Evolutionary conservation across 768 basidiomycete species (phyloP), one percentile per base, ranked within the genome.

Genomic region (Boletus vinaceobasis): DNA sequence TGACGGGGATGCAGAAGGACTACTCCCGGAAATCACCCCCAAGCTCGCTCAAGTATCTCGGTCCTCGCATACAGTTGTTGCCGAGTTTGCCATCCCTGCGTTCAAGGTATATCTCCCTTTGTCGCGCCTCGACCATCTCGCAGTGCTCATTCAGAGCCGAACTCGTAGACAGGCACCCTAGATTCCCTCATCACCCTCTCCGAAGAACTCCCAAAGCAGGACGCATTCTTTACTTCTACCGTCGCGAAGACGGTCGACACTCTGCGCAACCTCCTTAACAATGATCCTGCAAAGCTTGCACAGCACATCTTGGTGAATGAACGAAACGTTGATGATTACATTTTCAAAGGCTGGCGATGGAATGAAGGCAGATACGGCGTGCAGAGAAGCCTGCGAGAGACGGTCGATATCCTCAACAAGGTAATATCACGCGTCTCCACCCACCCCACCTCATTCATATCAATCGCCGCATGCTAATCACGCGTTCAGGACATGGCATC

Each of bases 241-340:
- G 88, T 96, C 57, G 92, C 93, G 44, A 98, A 96, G 77, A 86
- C 86, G 8, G 93, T 98, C 47, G 97, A 98, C 66, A 94, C 93
- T 0, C 79, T 98, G 51, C 87, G 94, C 46, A 91, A 88, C 60
- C 79, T 99, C 51, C 74, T 94, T 43, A 93, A 93, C 67, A 95
- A 96, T 62, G 92, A 97, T 64, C 82, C 88, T 5, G 68, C 77
- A 48, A 90, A 87, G 68, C 79, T 90, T 47, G 72, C 77, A 14
- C 88, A 89, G 65, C 90, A 94, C 65, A 74, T 88, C 37, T 76
- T 87, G 36, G 83, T 95, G 19, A 87, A 96, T 60, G 93, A 96
- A 65, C 76, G 81, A 55, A 80, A 77, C 31, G 82, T 90, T 7
- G 91, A 96, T 53, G 81, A 84, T 52, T 94, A 94, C 67, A 72